Evolutionary conservation across 176 grass and related monocot species (phyloP).

Genomic region (Chrysopogon serrulatus): DNA sequence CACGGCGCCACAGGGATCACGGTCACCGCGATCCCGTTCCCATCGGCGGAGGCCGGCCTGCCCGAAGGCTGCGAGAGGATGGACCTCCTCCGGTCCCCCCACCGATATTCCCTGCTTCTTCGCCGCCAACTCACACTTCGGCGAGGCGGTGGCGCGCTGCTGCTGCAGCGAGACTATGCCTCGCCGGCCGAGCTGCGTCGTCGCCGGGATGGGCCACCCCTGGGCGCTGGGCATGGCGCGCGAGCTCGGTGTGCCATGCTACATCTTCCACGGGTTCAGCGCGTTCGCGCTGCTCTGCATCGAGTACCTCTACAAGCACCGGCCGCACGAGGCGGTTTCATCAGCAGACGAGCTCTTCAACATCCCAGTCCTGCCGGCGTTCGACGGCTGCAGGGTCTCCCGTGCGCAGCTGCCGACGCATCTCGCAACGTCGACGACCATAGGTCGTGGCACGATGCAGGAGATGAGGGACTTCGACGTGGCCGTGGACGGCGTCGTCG

Average conservation of each 20-base stretch:
- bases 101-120: constrained; percentile 30
- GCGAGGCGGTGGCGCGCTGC: constrained; percentile 24
- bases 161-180: background rate
- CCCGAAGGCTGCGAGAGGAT: constrained; percentile 49
- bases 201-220: too few relatives aligned
- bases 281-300: too few relatives aligned
- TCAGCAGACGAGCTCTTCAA: constrained; percentile 30
- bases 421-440: too few relatives aligned
- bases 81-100: constrained; percentile 27
- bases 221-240: too few relatives aligned
- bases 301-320: constrained; percentile 41
- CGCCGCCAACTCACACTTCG: constrained; percentile 25
- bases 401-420: constrained; percentile 38
- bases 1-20: background rate
- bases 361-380: constrained; percentile 26
- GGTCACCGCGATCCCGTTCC: constrained; percentile 52
- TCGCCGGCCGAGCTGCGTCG: too few relatives aligned
- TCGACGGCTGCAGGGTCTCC: constrained; percentile 40
- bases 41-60: constrained; percentile 27
- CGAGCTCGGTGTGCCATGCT: too few relatives aligned
- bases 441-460: too few relatives aligned
- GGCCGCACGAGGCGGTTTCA: constrained; percentile 19
- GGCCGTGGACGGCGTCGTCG: too few relatives aligned
- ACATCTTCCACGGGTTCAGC: too few relatives aligned
- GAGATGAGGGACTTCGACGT: too few relatives aligned